Percentiles rank a stretch among this genome's conserved stretches.
Conservation (phyloP, 1,284 basidiomycete genomes). For the Fistulinella cinereoalba region DNA sequence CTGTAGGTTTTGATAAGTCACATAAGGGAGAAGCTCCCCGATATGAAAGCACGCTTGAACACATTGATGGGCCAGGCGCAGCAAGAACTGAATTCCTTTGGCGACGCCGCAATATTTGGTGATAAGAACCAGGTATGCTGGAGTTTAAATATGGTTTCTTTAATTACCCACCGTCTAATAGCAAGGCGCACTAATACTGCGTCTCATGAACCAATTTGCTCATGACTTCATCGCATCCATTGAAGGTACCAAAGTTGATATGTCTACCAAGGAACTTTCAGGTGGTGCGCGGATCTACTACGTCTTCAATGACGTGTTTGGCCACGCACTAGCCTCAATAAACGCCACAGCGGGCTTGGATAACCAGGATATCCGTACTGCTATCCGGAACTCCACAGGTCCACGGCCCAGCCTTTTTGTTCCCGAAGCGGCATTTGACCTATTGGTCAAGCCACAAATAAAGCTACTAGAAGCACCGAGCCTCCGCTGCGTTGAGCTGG, state of each 20-base stretch:
- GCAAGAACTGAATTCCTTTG: slow-evolving; percentile 96
- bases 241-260: slow-evolving; percentile 95
- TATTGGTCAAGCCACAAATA: slow-evolving; percentile 98
- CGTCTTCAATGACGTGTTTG: slow-evolving; percentile 99
- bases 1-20: slow-evolving; percentile 91
- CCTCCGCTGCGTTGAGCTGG: slow-evolving; percentile 94
- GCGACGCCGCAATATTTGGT: slow-evolving; percentile 90
- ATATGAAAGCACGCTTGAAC: slow-evolving; percentile 99
- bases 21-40: slow-evolving; percentile 97
- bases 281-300: slow-evolving; percentile 98
- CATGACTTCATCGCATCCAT: slow-evolving; percentile 97
- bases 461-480: slow-evolving; percentile 93
- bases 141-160: slow-evolving; percentile 5
- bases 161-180: slow-evolving; percentile 25
- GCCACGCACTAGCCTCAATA: slow-evolving; percentile 86
- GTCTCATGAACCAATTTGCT: slow-evolving; percentile 99
- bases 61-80: slow-evolving; percentile 99
- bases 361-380: slow-evolving; percentile 94
- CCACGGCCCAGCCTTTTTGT: slow-evolving; percentile 96
- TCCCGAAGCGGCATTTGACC: slow-evolving; percentile 95
- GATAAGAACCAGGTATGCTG: slow-evolving; percentile 79
- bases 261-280: slow-evolving; percentile 97
- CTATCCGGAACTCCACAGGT: slow-evolving; percentile 97
- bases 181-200: slow-evolving; percentile 86
- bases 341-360: slow-evolving; percentile 91